phyloP scores from a whole-genome alignment of 192 early-diverging fungal genomes.

The Phycomyces nitens region DNA sequence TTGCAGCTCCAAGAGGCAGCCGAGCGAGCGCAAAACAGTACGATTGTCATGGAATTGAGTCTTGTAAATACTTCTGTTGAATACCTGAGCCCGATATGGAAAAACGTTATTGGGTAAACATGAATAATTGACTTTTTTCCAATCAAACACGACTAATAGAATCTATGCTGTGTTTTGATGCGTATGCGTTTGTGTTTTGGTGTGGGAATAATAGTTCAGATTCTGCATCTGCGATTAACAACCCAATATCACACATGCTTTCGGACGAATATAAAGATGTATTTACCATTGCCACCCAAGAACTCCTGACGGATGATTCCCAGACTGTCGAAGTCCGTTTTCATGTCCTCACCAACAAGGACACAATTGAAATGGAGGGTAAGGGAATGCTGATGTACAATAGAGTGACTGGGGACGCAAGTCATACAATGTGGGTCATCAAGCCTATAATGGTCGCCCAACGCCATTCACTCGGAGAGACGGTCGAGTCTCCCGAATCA shows the following conservation, averaged over 20 bases:
- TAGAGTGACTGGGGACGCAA: conserved; percentile 54
- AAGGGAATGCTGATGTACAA: conserved; percentile 83
- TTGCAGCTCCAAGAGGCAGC: conserved; percentile 58
- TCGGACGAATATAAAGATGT: conserved; percentile 54
- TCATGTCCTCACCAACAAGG: conserved; percentile 31
- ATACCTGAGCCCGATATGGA: conserved; percentile 69
- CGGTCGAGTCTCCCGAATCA: neutral
- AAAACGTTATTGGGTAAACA: conserved; percentile 66
- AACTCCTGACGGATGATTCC: conserved; percentile 53
- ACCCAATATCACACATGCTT: conserved; percentile 51
- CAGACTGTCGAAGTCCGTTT: conserved; percentile 68
- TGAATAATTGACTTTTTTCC: neutral
- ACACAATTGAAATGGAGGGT: conserved; percentile 58
- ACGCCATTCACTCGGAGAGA: conserved; percentile 20
- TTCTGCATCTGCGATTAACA: conserved; percentile 42
- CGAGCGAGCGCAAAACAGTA: conserved; percentile 63
- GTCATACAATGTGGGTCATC: conserved; percentile 77
- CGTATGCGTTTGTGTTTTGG: conserved; percentile 5
- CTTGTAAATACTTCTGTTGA: conserved; percentile 48
- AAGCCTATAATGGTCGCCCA: conserved; percentile 46
- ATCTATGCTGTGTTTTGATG: conserved; percentile 1
- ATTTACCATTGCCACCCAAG: conserved; percentile 55
- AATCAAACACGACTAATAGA: conserved; percentile 5
- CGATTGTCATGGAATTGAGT: conserved; percentile 75
- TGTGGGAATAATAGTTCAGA: conserved; percentile 38